phyloP scores from a whole-genome alignment of 2,329 filamentous ascomycete species.

The Ophiostoma sp. region DNA sequence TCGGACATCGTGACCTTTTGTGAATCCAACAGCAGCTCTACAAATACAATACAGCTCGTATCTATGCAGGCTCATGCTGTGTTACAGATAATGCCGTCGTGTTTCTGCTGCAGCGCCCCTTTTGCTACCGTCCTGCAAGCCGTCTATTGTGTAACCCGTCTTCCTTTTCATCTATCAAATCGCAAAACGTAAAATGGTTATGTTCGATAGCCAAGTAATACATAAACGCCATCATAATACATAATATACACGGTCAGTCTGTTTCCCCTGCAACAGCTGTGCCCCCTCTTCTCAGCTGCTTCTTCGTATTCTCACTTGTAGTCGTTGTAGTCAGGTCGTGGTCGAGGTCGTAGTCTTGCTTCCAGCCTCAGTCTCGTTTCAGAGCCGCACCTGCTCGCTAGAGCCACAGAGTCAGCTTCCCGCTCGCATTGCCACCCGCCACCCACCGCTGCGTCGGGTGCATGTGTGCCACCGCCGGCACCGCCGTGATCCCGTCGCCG shows the following conservation, averaged over 20 bases:
- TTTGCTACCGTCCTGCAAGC: no score
- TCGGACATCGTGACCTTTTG: no score
- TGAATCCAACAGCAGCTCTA: no score
- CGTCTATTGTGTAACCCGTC: background rate
- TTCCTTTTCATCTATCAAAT: background rate
- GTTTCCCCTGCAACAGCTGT: background rate
- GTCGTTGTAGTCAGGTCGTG: background rate
- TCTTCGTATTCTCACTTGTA: no score
- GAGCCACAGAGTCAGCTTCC: conserved; percentile 89
- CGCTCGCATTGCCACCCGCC: conserved; percentile 82
- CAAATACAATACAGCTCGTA: no score
- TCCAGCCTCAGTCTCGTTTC: background rate
- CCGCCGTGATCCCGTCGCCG: conserved; percentile 86
- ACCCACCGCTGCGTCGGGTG: conserved; percentile 88
- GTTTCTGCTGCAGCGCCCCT: no score
- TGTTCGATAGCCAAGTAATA: background rate
- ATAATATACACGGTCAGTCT: background rate
- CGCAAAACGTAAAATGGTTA: no score
- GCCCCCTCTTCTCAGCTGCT: no score
- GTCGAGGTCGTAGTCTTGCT: background rate
- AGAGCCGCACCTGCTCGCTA: conserved; percentile 35
- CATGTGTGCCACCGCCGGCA: conserved; percentile 87
- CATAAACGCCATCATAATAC: conserved; percentile 5
- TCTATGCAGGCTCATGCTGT: no score
- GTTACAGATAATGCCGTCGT: no score